These are phyloP conservation scores for Hyphodiscus hymeniophilus DNA, from an alignment of 495 filamentous ascomycete species.

Conservation along the genomic window DNA sequence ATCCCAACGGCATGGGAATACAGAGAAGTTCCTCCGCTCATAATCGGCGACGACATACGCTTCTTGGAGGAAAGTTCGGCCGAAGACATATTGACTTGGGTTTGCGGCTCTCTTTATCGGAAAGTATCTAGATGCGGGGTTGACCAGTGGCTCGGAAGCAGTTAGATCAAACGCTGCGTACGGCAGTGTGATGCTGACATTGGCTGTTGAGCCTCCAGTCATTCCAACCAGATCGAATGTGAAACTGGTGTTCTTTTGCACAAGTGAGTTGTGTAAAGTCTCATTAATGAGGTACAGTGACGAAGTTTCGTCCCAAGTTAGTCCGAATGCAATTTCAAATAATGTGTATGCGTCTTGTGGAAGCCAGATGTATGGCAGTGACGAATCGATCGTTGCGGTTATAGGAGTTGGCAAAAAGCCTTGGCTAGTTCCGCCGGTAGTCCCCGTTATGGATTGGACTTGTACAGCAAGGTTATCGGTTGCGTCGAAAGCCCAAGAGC, in stretches of 20 bases:
- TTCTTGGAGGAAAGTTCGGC: slow-evolving; percentile 49
- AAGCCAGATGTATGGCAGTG: slow-evolving; percentile 45
- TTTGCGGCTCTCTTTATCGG: slow-evolving; percentile 44
- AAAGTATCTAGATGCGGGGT: slow-evolving; percentile 37
- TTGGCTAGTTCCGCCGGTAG: neutral
- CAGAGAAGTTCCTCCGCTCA: slow-evolving; percentile 10
- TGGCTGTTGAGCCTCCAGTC: slow-evolving; percentile 29
- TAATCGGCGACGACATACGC: slow-evolving; percentile 28
- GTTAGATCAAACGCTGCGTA: slow-evolving; percentile 44
- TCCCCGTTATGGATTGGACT: slow-evolving; percentile 1
- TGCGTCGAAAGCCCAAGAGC: too few relatives aligned
- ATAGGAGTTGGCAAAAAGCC: slow-evolving; percentile 25
- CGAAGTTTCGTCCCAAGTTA: slow-evolving; percentile 35
- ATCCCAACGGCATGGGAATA: slow-evolving; percentile 11
- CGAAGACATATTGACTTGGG: slow-evolving; percentile 43
- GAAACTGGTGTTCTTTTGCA: slow-evolving; percentile 37
- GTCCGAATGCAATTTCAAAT: slow-evolving; percentile 44
- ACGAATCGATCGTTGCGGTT: slow-evolving; percentile 41
- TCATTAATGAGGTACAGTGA: slow-evolving; percentile 41
- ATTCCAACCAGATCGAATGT: slow-evolving; percentile 39
- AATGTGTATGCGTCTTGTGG: slow-evolving; percentile 39
- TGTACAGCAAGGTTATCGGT: too few relatives aligned
- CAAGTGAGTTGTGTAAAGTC: slow-evolving; percentile 30
- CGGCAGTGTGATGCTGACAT: slow-evolving; percentile 43
- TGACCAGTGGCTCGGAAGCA: slow-evolving; percentile 32